Conservation (phyloP, 225 moss, liverwort and hornwort genomes). For the Sphagnum contortum region DNA sequence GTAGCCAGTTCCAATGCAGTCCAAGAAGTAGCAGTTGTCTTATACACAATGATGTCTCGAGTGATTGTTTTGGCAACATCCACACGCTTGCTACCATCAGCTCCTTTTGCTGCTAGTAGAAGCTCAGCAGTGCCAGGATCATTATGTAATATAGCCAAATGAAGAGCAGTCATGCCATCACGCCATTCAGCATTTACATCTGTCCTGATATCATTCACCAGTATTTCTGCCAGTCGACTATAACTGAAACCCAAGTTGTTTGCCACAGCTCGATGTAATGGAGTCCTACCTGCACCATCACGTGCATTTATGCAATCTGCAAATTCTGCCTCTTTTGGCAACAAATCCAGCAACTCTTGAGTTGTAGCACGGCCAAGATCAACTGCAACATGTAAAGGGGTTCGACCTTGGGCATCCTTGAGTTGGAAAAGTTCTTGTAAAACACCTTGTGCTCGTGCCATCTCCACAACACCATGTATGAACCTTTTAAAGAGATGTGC, state of each 20-base stretch:
- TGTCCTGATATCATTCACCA: conserved; percentile 12
- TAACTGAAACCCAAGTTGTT: background rate
- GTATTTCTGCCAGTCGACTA: background rate
- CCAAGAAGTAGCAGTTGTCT: too few relatives aligned
- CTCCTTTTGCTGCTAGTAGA: too few relatives aligned
- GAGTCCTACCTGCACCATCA: conserved; percentile 30
- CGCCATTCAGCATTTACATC: conserved; percentile 11
- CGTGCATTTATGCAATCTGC: conserved; percentile 11
- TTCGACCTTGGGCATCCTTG: conserved; percentile 21
- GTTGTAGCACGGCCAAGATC: conserved; percentile 4
- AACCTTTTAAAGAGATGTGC: conserved; percentile 1
- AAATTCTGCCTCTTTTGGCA: conserved; percentile 1
- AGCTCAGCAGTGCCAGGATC: background rate
- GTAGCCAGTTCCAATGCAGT: too few relatives aligned
- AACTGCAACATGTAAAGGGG: conserved; percentile 34
- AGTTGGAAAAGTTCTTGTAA: conserved; percentile 13
- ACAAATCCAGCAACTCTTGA: background rate
- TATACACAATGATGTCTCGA: too few relatives aligned
- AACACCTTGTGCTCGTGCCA: conserved; percentile 1
- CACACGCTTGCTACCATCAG: too few relatives aligned
- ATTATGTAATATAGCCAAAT: conserved; percentile 19
- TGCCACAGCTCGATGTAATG: conserved; percentile 15
- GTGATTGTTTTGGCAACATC: too few relatives aligned
- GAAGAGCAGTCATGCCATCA: background rate
- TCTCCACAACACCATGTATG: background rate